Evolutionary conservation across 1,284 basidiomycete genomes (phyloP).

Genomic region (Leccinum fuscescens): DNA sequence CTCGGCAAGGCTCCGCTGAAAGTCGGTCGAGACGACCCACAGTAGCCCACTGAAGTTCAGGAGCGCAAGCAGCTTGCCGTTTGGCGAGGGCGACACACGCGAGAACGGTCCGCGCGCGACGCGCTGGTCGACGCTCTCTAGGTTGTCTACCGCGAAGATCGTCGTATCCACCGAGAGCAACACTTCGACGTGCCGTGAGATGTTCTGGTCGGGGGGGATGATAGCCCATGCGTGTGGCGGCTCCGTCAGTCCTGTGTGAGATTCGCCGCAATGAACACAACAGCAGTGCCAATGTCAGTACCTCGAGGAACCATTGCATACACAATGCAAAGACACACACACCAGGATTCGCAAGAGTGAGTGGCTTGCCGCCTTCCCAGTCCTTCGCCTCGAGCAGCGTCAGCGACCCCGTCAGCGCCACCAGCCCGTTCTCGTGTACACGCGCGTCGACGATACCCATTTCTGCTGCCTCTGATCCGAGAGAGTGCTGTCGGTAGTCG

Average conservation of each 20-base stretch:
- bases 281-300: background rate
- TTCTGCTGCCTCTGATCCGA: slow-evolving; percentile 85
- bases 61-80: slow-evolving; percentile 89
- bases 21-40: slow-evolving; percentile 93
- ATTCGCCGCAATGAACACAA: background rate
- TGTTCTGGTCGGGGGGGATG: slow-evolving; percentile 82
- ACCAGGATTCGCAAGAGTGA: slow-evolving; percentile 64
- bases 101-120: slow-evolving; percentile 87
- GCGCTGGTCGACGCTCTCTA: slow-evolving; percentile 87
- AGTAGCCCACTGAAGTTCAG: slow-evolving; percentile 72
- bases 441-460: slow-evolving; percentile 83
- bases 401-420: slow-evolving; percentile 79
- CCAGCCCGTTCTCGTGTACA: slow-evolving; percentile 84
- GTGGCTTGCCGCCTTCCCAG: slow-evolving; percentile 74
- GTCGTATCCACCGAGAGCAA: slow-evolving; percentile 77
- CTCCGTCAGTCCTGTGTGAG: slow-evolving; percentile 59
- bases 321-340: slow-evolving; percentile 30
- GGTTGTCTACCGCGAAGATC: slow-evolving; percentile 79
- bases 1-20: slow-evolving; percentile 85
- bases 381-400: slow-evolving; percentile 82
- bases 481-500: slow-evolving; percentile 80
- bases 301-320: slow-evolving; percentile 9
- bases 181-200: slow-evolving; percentile 85
- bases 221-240: slow-evolving; percentile 82
- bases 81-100: slow-evolving; percentile 85